Evolutionary conservation across 345 rosid species (phyloP).

Genomic region (Chamaenerion angustifolium): DNA sequence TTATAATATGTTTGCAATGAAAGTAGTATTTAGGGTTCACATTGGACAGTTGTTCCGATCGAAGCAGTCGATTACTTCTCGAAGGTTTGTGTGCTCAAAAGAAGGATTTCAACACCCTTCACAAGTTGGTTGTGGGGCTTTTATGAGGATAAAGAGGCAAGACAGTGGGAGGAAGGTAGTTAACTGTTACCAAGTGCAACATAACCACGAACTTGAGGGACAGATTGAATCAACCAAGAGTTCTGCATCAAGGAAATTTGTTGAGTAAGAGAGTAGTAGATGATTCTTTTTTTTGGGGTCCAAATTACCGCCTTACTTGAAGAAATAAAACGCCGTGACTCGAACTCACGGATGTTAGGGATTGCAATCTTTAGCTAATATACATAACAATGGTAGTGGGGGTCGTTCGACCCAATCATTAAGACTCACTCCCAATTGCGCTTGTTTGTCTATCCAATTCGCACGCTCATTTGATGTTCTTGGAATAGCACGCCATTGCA

Average conservation of each 20-base stretch:
- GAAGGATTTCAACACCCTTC: slow-evolving; percentile 98
- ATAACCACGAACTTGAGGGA: slow-evolving; percentile 63
- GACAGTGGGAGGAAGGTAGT: slow-evolving; percentile 71
- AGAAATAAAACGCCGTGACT: too few species aligned
- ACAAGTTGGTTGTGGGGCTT: slow-evolving; percentile 83
- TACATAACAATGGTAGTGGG: too few species aligned
- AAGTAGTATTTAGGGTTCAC: slow-evolving; percentile 62
- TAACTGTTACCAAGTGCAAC: slow-evolving; percentile 62
- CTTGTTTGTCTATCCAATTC: too few species aligned
- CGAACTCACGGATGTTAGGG: too few species aligned
- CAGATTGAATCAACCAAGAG: slow-evolving; percentile 17
- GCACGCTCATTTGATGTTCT: too few species aligned
- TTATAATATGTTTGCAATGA: slow-evolving; percentile 54
- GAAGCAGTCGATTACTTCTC: slow-evolving; percentile 64
- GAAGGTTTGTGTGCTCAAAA: slow-evolving; percentile 85
- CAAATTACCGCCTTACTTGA: too few species aligned
- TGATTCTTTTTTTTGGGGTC: too few species aligned
- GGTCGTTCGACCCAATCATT: too few species aligned
- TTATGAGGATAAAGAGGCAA: slow-evolving; percentile 84
- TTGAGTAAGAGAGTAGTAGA: slow-evolving; percentile 26
- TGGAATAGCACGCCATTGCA: too few species aligned
- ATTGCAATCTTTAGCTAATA: too few species aligned
- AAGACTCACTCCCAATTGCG: too few species aligned
- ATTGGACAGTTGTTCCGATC: slow-evolving; percentile 91
- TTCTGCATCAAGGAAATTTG: slow-evolving; percentile 39